These are phyloP conservation scores for Neocallimastix lanati DNA, from an alignment of 192 early-diverging fungal genomes.

Conservation along the genomic window DNA sequence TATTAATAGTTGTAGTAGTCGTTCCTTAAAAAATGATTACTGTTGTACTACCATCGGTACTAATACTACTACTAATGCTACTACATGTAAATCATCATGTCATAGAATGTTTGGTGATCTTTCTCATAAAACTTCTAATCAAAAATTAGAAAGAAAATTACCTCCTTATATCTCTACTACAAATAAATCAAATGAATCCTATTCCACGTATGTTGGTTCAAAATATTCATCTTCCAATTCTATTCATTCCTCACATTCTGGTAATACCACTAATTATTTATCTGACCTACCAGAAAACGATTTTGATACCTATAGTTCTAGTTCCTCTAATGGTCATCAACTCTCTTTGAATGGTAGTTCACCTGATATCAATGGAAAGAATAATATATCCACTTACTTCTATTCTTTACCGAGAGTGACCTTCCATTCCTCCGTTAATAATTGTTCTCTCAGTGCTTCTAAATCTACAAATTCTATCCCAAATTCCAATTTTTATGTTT, in stretches of 20 bases:
- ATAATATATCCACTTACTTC: neutral
- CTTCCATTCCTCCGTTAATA: neutral
- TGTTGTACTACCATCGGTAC: too few relatives aligned
- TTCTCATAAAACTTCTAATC: neutral
- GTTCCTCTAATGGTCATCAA: neutral
- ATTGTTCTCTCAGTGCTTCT: neutral
- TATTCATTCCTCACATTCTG: neutral
- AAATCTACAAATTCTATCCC: neutral
- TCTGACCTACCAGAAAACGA: neutral
- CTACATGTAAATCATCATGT: too few relatives aligned
- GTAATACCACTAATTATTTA: neutral
- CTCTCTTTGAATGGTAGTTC: neutral
- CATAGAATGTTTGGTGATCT: neutral
- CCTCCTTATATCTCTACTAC: neutral
- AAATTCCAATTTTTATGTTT: neutral
- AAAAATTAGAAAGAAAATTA: neutral
- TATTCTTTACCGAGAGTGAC: neutral
- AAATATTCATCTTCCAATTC: neutral
- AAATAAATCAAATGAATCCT: neutral
- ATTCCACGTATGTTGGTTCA: neutral
- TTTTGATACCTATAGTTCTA: neutral
- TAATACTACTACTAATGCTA: too few relatives aligned
- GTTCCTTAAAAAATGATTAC: too few relatives aligned
- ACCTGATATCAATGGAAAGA: neutral
- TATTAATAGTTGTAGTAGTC: too few relatives aligned